A percentile compares a stretch with the other conserved stretches of the same genome.
Conservation (phyloP, 495 filamentous ascomycete species). For the Immersiella caudata region DNA sequence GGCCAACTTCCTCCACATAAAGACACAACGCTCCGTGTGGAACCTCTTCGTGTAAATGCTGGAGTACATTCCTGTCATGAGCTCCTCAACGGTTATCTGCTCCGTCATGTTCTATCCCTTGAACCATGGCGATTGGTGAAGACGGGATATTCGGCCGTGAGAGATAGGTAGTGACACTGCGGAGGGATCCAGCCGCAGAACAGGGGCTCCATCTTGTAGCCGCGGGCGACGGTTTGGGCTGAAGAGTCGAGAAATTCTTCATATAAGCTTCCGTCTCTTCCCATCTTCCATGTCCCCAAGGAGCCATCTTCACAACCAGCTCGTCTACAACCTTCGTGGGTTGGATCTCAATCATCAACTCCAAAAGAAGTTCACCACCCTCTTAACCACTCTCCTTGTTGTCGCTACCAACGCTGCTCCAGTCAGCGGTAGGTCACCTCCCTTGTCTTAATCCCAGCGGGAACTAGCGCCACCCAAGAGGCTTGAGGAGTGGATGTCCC, state of each 20-base stretch:
- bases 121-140: slow-evolving; percentile 6
- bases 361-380: too few species aligned
- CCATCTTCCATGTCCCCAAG: too few species aligned
- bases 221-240: slow-evolving; percentile 22
- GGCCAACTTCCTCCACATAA: slow-evolving; percentile 11
- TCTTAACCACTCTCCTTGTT: too few species aligned
- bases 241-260: slow-evolving; percentile 28
- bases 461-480: too few species aligned
- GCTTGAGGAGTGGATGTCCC: background rate
- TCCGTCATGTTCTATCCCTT: slow-evolving; percentile 9
- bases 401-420: too few species aligned
- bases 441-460: too few species aligned
- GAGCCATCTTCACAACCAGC: too few species aligned
- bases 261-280: too few species aligned
- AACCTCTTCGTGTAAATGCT: slow-evolving; percentile 12
- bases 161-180: slow-evolving; percentile 26
- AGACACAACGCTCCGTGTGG: slow-evolving; percentile 14
- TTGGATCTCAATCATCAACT: too few species aligned
- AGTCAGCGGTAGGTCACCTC: too few species aligned
- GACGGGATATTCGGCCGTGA: slow-evolving; percentile 21
- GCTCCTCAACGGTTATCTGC: background rate
- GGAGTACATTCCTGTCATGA: background rate
- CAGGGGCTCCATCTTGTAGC: slow-evolving; percentile 32
- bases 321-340: too few species aligned
- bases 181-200: slow-evolving; percentile 34